Conservation (phyloP, 306 rosid species). For the Sophora flavescens region DNA sequence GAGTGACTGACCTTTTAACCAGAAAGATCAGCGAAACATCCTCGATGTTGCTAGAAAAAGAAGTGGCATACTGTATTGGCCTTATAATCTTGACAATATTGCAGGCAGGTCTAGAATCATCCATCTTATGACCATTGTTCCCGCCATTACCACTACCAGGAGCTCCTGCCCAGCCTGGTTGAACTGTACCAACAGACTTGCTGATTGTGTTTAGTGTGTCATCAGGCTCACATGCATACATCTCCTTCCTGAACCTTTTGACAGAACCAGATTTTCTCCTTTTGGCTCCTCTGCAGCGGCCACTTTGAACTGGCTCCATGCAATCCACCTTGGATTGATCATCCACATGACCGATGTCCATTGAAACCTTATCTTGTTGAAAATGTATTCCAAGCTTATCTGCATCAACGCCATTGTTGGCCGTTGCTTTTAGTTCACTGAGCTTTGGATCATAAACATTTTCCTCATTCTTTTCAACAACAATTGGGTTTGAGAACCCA, state of each 20-base stretch:
- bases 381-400: slow-evolving; percentile 61
- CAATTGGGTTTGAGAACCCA: slow-evolving; percentile 46
- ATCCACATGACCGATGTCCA: slow-evolving; percentile 38
- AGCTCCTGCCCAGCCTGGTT: slow-evolving; percentile 41
- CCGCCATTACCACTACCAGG: slow-evolving; percentile 47
- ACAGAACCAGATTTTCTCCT: slow-evolving; percentile 88
- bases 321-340: slow-evolving; percentile 50
- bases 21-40: slow-evolving; percentile 74
- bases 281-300: slow-evolving; percentile 79
- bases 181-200: slow-evolving; percentile 48
- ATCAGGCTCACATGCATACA: slow-evolving; percentile 47
- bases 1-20: slow-evolving; percentile 76
- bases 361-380: slow-evolving; percentile 55
- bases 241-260: slow-evolving; percentile 78
- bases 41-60: slow-evolving; percentile 59
- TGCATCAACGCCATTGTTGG: slow-evolving; percentile 48
- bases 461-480: slow-evolving; percentile 48
- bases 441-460: slow-evolving; percentile 79
- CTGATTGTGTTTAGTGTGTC: slow-evolving; percentile 52
- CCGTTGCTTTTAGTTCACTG: slow-evolving; percentile 71
- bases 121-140: slow-evolving; percentile 52
- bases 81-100: slow-evolving; percentile 77
- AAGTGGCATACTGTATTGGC: slow-evolving; percentile 79
- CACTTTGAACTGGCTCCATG: slow-evolving; percentile 51
- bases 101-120: slow-evolving; percentile 49